Percentiles rank a stretch among this genome's conserved stretches.
These are phyloP conservation scores for Fremontodendron californicum DNA, from an alignment of 345 rosid species.

Conservation along the genomic window DNA sequence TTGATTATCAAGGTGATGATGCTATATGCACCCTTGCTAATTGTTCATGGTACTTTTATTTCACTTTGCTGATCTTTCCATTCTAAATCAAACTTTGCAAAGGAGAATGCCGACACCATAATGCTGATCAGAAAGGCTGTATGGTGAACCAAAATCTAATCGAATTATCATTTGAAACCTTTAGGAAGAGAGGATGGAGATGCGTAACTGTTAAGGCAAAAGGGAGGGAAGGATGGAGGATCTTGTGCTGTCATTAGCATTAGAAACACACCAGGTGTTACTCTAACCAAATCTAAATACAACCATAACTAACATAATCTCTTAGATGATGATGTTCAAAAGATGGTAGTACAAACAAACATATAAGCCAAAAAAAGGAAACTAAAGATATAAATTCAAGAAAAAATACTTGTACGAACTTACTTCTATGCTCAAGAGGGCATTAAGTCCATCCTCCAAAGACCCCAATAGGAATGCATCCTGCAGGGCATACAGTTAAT, in stretches of 20 bases:
- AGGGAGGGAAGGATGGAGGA: not conserved
- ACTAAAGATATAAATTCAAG: not conserved
- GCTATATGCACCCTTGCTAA: not conserved
- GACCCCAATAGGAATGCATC: conserved; percentile 61
- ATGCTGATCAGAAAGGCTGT: not conserved
- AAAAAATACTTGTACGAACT: conserved; percentile 31
- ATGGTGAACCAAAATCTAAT: not conserved
- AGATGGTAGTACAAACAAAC: not conserved
- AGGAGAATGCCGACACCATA: not conserved
- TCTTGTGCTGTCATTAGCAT: not conserved
- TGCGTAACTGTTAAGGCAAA: not conserved
- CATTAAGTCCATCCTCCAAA: conserved; percentile 88
- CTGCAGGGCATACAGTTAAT: conserved; percentile 38
- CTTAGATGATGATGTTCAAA: not conserved
- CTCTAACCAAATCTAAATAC: not conserved
- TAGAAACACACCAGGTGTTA: not conserved
- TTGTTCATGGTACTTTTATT: not conserved
- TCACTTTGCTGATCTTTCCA: not conserved
- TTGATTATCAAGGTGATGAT: not conserved
- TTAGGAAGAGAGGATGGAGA: not conserved
- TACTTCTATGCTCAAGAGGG: conserved; percentile 93
- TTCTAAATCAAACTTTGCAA: not conserved
- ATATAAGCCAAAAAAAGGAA: not conserved
- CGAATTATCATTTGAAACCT: not conserved
- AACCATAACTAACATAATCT: not conserved